Percentiles rank a stretch among this genome's conserved stretches.
phyloP scores from a whole-genome alignment of 352 stramenopile species.

The Phytopythium sindhum region DNA sequence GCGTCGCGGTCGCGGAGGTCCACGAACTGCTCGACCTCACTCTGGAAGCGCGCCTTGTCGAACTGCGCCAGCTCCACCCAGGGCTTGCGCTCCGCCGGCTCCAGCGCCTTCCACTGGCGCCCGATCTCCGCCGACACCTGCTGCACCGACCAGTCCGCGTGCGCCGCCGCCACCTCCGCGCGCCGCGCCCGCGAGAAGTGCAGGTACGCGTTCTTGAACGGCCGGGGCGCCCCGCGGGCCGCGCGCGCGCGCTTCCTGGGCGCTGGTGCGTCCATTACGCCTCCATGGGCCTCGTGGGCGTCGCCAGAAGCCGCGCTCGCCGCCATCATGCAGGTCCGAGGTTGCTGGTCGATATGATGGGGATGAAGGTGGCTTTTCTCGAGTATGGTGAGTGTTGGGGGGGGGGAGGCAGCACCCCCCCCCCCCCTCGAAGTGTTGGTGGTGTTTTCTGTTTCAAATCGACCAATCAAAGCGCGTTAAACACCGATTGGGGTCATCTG shows the following conservation, averaged over 20 bases:
- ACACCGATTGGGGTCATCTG: not conserved
- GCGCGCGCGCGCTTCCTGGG: constrained; percentile 8
- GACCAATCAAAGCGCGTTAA: constrained; percentile 4
- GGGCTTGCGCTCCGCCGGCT: constrained; percentile 32
- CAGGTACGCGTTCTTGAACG: constrained; percentile 44
- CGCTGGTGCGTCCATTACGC: not conserved
- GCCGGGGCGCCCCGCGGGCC: constrained; percentile 9
- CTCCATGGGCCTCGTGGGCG: no score
- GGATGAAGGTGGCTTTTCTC: no score
- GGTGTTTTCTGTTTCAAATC: not conserved
- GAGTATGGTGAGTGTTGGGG: no score
- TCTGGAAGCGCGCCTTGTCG: constrained; percentile 48
- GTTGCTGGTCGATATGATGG: constrained; percentile 1
- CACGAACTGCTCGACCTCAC: constrained; percentile 14
- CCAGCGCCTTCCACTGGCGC: constrained; percentile 47
- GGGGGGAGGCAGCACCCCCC: no score
- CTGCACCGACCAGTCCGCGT: constrained; percentile 43
- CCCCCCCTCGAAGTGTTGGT: not conserved
- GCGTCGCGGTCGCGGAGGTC: no score
- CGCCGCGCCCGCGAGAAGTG: constrained; percentile 44
- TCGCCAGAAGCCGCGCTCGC: no score
- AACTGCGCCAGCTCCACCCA: constrained; percentile 61
- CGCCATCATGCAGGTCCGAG: constrained; percentile 2
- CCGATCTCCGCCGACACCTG: constrained; percentile 46
- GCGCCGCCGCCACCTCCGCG: constrained; percentile 20